Evolutionary conservation across 371 early-diverging fungal species (phyloP), one percentile per base, ranked within the genome.

Genomic region (Thermomucor indicae-seudaticae): DNA sequence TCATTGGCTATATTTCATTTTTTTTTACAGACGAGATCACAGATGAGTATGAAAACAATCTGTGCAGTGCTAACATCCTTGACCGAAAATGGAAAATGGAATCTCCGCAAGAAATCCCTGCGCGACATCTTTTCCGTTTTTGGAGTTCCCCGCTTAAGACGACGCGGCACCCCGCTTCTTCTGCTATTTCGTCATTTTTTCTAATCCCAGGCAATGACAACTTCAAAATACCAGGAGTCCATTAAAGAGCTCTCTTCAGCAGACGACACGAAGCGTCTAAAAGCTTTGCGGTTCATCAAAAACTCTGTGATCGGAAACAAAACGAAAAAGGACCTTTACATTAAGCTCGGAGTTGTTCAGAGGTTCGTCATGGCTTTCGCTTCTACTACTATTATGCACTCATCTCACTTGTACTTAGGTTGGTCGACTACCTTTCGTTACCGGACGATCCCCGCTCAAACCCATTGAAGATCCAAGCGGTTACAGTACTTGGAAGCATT

Each of bases 301-400:
- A 93, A 93, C 57, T 72, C 82, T 31, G 81, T 91, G 53, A 93
- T 93, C 62, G 93, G 93, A 46, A 91, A 91, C 57, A 78, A 75
- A 51, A 88, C 89, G 4, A 90, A 90, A 59, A 93, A 93, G 65
- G 84, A 81, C 49, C 70, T 86, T 12, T 93, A 87, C 51, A 77
- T 85, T 45, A 64, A 75, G 28, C 70, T 85, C 14, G 85, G 84
- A 29, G 73, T 89, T 25, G 74, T 87, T 42, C 72, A 86, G 40
- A 81, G 82, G 88, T 88, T 72, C 22, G 49, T 31, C n/a, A 6
- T 44, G 12, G 31, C 31, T 11, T 48, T 17, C 17, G 29, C 10
- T 43, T 23, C 23, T 17, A 25, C 20, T 29, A 2, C 1, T 40
- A 25, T 28, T 19, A 2, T 47, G 28, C 24, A 28, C 28, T 6